These are phyloP conservation scores for Flaveria robusta DNA, from an alignment of 129 eudicot genomes.

Conservation along the genomic window DNA sequence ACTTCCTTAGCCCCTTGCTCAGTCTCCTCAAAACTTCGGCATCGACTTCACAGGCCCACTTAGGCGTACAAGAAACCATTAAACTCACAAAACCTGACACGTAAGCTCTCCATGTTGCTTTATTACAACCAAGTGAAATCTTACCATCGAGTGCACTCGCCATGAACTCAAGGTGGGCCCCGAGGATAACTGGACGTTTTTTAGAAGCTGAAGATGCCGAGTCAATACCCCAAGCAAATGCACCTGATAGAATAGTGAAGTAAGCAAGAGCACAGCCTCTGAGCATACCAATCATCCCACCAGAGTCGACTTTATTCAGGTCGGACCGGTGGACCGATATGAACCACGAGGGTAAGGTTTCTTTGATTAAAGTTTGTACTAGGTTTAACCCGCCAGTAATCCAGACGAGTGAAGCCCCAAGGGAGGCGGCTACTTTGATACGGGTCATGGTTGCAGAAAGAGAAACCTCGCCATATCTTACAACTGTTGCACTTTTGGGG, in stretches of 20 bases:
- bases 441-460: conserved; percentile 77
- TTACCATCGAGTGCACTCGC: conserved; percentile 83
- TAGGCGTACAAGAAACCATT: conserved; percentile 75
- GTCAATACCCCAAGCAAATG: conserved; percentile 87
- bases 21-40: conserved; percentile 64
- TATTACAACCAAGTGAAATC: conserved; percentile 77
- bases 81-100: conserved; percentile 76
- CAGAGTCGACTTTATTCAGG: conserved; percentile 42
- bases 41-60: conserved; percentile 78
- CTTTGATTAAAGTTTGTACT: conserved; percentile 65
- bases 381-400: conserved; percentile 68
- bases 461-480: conserved; percentile 83
- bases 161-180: conserved; percentile 65
- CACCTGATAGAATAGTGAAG: conserved; percentile 67
- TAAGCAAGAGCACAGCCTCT: conserved; percentile 83
- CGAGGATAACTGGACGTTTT: conserved; percentile 50
- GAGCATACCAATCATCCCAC: conserved; percentile 70
- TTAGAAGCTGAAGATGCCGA: conserved; percentile 44
- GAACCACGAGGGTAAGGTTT: conserved; percentile 89
- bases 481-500: conserved; percentile 35
- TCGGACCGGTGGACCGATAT: conserved; percentile 56
- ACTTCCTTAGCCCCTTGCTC: conserved; percentile 73
- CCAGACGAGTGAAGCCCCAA: conserved; percentile 89
- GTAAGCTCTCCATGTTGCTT: conserved; percentile 86
- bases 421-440: conserved; percentile 76